Evolutionary conservation across 306 rosid species (phyloP), one percentile per base, ranked within the genome.

Genomic region (Gynostemma pentaphyllum): DNA sequence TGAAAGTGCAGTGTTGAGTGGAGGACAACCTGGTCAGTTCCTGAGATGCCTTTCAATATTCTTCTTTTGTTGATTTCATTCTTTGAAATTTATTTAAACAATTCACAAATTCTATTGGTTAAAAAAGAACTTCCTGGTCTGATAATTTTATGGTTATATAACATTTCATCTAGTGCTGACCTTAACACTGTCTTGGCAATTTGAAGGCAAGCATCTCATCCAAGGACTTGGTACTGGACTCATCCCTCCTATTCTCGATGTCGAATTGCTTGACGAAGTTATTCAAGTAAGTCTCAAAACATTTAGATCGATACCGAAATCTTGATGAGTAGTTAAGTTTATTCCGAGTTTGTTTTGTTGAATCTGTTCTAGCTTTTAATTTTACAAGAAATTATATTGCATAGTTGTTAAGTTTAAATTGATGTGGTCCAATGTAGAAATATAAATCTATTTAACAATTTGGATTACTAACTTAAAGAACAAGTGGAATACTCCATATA

Each of bases 211-310:
- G 72, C 96, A 91, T 70, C 64, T 69, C 64, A 91, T 87, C 65
- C 91, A 80, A 75, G 96, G 97, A 69, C 60, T 90, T 32, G 97
- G 95, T 64, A 73, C 84, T 44, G 95, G 91, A 42, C 0, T 87
- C 11, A 42, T 87, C 55, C 86, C 89, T 27, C 9, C 10, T 13
- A 67, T 87, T 28, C 69, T 91, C 45, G 89, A 85, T 29, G 72
- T 83, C 21, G 69, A 72, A 37, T 2, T 91, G 53, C 83, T 87
- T 7, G 85, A 91, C 13, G 96, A 85, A 80, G 79, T 87, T 71
- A 16, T 91, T 68, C 83, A 74, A 81, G 97, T 83, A 71, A 56
- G 76, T 70, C 64, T 19, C 2, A 11, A 29, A 62, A 27, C 4
- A 40, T 57, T 42, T 6, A 16, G n/a, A 30, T 30, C 10, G 64